A percentile compares a stretch with the other conserved stretches of the same genome.
phyloP scores from a whole-genome alignment of 768 basidiomycete genomes.

The Megacollybia marginata region DNA sequence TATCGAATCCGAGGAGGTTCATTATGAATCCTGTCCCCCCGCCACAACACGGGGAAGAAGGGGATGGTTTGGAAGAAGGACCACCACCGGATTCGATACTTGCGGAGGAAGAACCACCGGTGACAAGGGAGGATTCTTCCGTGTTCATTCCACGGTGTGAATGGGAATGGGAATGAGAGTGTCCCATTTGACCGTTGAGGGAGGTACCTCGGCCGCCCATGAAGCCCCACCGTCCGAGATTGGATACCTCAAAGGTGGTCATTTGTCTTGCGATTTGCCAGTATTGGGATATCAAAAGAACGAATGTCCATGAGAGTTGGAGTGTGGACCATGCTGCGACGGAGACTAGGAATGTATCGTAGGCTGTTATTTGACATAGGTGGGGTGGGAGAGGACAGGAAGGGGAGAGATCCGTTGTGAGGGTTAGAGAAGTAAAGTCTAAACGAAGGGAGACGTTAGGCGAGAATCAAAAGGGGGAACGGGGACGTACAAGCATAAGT shows the following conservation, averaged over 20 bases:
- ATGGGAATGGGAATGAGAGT: conserved; percentile 35
- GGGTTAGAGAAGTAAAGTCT: conserved; percentile 48
- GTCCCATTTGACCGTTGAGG: conserved; percentile 70
- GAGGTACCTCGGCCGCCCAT: conserved; percentile 86
- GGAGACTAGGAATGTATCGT: conserved; percentile 79
- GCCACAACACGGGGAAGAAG: conserved; percentile 15
- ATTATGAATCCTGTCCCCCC: conserved; percentile 67
- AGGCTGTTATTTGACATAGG: conserved; percentile 63
- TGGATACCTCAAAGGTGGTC: conserved; percentile 93
- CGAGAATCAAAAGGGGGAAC: conserved; percentile 1
- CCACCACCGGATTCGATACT: conserved; percentile 20
- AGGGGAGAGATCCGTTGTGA: conserved; percentile 38
- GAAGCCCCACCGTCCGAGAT: conserved; percentile 91
- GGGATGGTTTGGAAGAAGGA: conserved; percentile 10
- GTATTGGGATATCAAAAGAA: conserved; percentile 79
- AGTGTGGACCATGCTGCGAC: conserved; percentile 83
- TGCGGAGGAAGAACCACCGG: conserved; percentile 18
- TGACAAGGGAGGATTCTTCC: conserved; percentile 37
- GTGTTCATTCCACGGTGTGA: conserved; percentile 14
- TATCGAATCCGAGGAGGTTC: conserved; percentile 87
- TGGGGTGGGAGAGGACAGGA: conserved; percentile 62
- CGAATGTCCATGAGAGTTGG: conserved; percentile 90
- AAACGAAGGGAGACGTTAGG: background rate
- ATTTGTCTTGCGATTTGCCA: conserved; percentile 94
- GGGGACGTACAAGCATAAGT: conserved; percentile 66